A percentile compares a stretch with the other conserved stretches of the same genome.
Conservation (phyloP, 2,329 filamentous ascomycete species). For the Periconia digitata region DNA sequence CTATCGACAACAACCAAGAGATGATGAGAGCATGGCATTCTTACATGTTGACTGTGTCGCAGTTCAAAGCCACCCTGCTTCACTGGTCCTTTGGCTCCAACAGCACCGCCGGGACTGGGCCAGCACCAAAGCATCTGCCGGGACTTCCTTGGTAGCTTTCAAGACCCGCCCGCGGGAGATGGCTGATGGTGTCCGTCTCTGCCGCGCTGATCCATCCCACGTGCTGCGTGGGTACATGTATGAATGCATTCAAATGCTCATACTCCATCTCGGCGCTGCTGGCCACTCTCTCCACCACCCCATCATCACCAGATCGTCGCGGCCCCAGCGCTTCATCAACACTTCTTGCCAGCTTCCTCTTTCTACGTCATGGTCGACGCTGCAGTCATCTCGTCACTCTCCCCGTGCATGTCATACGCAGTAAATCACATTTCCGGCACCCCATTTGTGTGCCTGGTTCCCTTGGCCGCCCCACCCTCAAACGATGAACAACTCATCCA, state of each 20-base stretch:
- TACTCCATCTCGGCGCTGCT: slow-evolving; percentile 11
- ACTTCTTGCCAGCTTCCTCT: slow-evolving; percentile 3
- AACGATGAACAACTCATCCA: slow-evolving; percentile 1
- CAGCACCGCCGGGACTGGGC: too few relatives aligned
- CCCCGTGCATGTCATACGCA: slow-evolving; percentile 1
- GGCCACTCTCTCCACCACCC: slow-evolving; percentile 11
- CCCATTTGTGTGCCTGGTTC: slow-evolving; percentile 7
- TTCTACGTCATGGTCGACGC: slow-evolving; percentile 19
- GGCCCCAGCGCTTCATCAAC: neutral
- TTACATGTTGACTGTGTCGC: too few relatives aligned
- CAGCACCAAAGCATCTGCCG: too few relatives aligned
- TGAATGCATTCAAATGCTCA: too few relatives aligned
- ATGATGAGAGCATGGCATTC: neutral
- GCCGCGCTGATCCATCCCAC: slow-evolving; percentile 22
- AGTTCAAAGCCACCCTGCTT: too few relatives aligned
- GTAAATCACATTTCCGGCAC: slow-evolving; percentile 5
- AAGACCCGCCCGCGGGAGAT: neutral
- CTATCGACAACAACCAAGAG: neutral
- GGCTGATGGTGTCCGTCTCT: slow-evolving; percentile 10
- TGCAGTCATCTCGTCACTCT: slow-evolving; percentile 1
- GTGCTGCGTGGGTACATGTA: too few relatives aligned
- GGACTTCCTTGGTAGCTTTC: neutral
- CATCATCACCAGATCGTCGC: slow-evolving; percentile 8
- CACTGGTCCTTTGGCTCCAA: too few relatives aligned
- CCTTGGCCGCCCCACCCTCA: neutral